Evolutionary conservation across 2,329 filamentous ascomycete genomes (phyloP).

Genomic region (Cladosporium sp.): DNA sequence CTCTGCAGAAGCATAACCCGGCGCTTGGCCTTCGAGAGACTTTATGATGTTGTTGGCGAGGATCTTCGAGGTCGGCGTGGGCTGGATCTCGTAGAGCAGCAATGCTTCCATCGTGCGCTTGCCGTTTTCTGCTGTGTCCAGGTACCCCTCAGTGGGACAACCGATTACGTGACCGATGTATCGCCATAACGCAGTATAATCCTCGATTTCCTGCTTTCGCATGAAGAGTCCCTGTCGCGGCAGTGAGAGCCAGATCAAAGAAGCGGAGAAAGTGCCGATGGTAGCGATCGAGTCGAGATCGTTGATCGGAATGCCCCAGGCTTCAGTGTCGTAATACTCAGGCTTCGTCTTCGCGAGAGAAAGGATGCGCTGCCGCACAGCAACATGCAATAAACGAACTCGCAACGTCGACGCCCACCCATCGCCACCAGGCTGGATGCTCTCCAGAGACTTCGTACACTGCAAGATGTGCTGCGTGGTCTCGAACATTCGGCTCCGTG

Average conservation of each 20-base stretch:
- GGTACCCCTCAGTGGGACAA: conserved; percentile 59
- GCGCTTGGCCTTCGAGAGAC: conserved; percentile 64
- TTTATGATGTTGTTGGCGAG: conserved; percentile 76
- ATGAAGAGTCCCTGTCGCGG: conserved; percentile 72
- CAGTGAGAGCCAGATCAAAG: conserved; percentile 66
- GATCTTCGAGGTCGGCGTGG: conserved; percentile 61
- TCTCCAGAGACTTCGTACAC: conserved; percentile 63
- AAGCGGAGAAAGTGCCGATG: conserved; percentile 68
- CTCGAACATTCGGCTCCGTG: conserved; percentile 66
- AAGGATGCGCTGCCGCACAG: conserved; percentile 65
- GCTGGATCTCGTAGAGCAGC: conserved; percentile 64
- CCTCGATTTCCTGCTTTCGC: conserved; percentile 60
- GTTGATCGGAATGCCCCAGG: conserved; percentile 68
- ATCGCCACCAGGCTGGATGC: conserved; percentile 66
- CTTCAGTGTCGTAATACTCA: conserved; percentile 61
- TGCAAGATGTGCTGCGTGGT: conserved; percentile 76
- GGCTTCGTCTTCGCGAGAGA: conserved; percentile 57
- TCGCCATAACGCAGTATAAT: conserved; percentile 75
- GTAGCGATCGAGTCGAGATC: conserved; percentile 74
- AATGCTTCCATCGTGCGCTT: conserved; percentile 68
- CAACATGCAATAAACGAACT: conserved; percentile 68
- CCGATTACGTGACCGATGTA: conserved; percentile 73
- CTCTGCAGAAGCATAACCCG: conserved; percentile 63
- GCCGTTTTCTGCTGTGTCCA: conserved; percentile 57
- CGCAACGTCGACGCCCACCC: conserved; percentile 66